phyloP scores from a whole-genome alignment of 2,329 filamentous ascomycete genomes.

The Botrytis porri region DNA sequence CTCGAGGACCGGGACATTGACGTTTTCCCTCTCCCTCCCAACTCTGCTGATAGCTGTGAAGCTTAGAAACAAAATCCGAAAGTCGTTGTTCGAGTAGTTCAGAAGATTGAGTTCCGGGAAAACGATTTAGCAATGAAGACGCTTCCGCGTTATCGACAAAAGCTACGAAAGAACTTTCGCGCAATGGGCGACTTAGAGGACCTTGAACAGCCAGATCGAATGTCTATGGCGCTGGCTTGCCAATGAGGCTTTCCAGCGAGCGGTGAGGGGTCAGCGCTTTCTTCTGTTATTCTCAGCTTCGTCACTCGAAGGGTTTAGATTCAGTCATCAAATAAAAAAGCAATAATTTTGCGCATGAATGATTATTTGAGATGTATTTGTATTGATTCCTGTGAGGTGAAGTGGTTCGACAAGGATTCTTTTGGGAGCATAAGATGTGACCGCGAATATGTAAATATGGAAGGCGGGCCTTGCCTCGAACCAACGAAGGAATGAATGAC shows the following conservation, averaged over 20 bases:
- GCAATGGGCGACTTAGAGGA: conserved; percentile 37
- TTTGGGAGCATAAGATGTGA: conserved; percentile 24
- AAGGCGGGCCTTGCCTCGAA: conserved; percentile 23
- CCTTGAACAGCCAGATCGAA: conserved; percentile 45
- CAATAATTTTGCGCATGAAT: conserved; percentile 29
- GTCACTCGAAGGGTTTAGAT: conserved; percentile 23
- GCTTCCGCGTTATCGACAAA: conserved; percentile 36
- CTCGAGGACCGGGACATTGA: conserved; percentile 58
- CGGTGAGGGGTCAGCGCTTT: conserved; percentile 29
- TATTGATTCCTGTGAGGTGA: conserved; percentile 32
- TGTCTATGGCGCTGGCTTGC: conserved; percentile 29
- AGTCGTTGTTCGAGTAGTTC: conserved; percentile 35
- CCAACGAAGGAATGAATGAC: conserved; percentile 18
- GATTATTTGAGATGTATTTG: conserved; percentile 27
- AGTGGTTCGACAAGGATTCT: conserved; percentile 33
- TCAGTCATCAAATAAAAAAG: conserved; percentile 27
- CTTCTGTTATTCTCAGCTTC: conserved; percentile 29
- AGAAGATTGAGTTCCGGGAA: conserved; percentile 33
- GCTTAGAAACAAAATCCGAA: conserved; percentile 38
- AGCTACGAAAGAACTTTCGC: conserved; percentile 37
- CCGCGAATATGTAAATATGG: conserved; percentile 20
- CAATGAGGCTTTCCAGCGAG: conserved; percentile 32
- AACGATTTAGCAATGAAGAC: conserved; percentile 33
- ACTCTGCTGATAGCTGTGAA: conserved; percentile 39
- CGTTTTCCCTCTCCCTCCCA: conserved; percentile 40